Evolutionary conservation across 768 basidiomycete species (phyloP).

Genomic region (Pisolithus tinctorius): DNA sequence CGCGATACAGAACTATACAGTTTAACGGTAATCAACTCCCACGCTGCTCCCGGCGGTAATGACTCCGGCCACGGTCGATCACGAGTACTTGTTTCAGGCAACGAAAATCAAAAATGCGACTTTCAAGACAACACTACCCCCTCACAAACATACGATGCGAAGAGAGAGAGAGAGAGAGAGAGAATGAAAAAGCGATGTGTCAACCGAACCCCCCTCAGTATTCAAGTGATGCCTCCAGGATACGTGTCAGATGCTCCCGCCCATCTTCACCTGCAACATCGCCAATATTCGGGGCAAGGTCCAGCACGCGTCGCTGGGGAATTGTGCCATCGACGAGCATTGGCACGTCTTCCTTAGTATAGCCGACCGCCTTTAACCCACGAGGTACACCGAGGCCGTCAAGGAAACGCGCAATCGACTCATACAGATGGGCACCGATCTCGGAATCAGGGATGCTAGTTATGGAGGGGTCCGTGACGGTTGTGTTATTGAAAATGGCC

Average conservation of each 20-base stretch:
- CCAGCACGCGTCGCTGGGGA: slow-evolving; percentile 87
- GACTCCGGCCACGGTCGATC: too few relatives aligned
- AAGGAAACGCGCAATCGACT: slow-evolving; percentile 84
- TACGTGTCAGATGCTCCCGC: slow-evolving; percentile 69
- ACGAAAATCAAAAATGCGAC: too few relatives aligned
- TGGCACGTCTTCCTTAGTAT: slow-evolving; percentile 56
- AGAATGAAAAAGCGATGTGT: background rate
- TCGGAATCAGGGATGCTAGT: slow-evolving; percentile 70
- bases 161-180: too few relatives aligned
- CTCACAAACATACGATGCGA: too few relatives aligned
- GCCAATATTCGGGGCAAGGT: slow-evolving; percentile 87
- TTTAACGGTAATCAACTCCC: slow-evolving; percentile 37
- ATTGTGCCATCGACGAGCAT: slow-evolving; percentile 86
- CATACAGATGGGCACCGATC: slow-evolving; percentile 71
- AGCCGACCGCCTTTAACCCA: slow-evolving; percentile 78
- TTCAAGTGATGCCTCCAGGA: slow-evolving; percentile 74
- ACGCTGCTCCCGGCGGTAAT: slow-evolving; percentile 9
- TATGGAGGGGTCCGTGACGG: slow-evolving; percentile 62
- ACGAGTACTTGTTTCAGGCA: too few relatives aligned
- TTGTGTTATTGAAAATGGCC: slow-evolving; percentile 70
- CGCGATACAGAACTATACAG: slow-evolving; percentile 31
- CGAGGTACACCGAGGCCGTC: slow-evolving; percentile 80
- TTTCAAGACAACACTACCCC: too few relatives aligned
- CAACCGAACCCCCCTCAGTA: slow-evolving; percentile 39
- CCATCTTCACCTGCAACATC: slow-evolving; percentile 80